Conservation (phyloP, 176 grass and related monocot species). For the Carex littledalei region DNA sequence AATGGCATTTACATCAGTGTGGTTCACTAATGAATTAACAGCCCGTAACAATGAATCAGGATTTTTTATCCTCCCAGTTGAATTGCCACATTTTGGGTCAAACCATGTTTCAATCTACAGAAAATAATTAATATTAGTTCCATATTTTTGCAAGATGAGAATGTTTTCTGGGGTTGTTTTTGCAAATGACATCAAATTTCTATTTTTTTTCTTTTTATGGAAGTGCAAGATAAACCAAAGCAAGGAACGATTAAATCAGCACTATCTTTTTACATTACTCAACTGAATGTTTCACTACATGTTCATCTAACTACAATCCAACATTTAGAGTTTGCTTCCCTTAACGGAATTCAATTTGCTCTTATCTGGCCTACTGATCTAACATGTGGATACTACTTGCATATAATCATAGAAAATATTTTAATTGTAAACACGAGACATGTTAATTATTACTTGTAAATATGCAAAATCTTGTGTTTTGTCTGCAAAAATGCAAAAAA, state of each 20-base stretch:
- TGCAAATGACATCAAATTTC: background rate
- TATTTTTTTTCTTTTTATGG: background rate
- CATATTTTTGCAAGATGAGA: background rate
- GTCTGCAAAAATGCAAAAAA: background rate
- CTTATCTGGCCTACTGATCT: background rate
- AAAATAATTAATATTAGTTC: slow-evolving; percentile 4
- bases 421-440: background rate
- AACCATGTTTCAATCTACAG: slow-evolving; percentile 78
- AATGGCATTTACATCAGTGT: slow-evolving; percentile 62
- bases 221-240: background rate
- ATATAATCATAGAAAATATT: background rate
- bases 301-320: background rate
- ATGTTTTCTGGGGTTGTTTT: background rate
- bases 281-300: background rate
- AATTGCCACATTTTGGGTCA: slow-evolving; percentile 73
- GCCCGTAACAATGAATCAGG: slow-evolving; percentile 71
- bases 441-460: background rate
- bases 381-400: background rate
- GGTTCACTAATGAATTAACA: slow-evolving; percentile 45
- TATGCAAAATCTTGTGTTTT: background rate
- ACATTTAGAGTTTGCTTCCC: background rate
- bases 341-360: background rate
- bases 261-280: background rate
- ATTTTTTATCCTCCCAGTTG: slow-evolving; percentile 62
- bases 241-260: background rate